Conservation (phyloP, 1,284 basidiomycete genomes). For the Vanrija sp. region DNA sequence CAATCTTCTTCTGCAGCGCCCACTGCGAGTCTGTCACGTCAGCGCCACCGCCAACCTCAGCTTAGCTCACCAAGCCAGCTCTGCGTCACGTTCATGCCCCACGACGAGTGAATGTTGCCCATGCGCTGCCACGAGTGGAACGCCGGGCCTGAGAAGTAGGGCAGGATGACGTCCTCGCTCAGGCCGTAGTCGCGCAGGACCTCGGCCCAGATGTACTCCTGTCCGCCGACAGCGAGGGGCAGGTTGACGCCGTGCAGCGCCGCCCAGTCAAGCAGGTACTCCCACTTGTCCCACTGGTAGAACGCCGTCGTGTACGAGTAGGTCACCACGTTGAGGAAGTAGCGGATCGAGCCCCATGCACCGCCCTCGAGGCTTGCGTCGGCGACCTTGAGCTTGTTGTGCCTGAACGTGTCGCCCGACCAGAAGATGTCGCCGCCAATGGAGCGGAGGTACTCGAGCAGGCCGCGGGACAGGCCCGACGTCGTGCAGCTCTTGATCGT, state of each 20-base stretch:
- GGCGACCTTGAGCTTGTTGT: background rate
- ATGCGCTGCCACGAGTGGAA: slow-evolving; percentile 54
- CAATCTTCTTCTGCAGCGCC: slow-evolving; percentile 47
- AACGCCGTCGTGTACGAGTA: slow-evolving; percentile 52
- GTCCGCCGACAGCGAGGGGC: slow-evolving; percentile 52
- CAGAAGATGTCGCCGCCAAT: slow-evolving; percentile 14
- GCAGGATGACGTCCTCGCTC: slow-evolving; percentile 44
- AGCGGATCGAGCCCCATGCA: slow-evolving; percentile 32
- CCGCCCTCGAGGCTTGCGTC: background rate
- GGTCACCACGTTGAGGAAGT: slow-evolving; percentile 50
- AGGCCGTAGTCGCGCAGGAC: slow-evolving; percentile 51
- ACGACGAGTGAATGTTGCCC: slow-evolving; percentile 52
- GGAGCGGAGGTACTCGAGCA: slow-evolving; percentile 13
- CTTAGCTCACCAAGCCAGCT: slow-evolving; percentile 42
- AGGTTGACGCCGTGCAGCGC: slow-evolving; percentile 53
- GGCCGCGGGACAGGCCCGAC: slow-evolving; percentile 10
- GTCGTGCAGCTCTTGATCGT: slow-evolving; percentile 2
- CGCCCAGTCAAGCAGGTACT: slow-evolving; percentile 53
- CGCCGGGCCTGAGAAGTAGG: slow-evolving; percentile 51
- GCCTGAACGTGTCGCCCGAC: slow-evolving; percentile 12
- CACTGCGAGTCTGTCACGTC: slow-evolving; percentile 44
- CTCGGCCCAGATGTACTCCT: slow-evolving; percentile 49
- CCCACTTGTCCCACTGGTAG: slow-evolving; percentile 52
- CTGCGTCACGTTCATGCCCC: slow-evolving; percentile 46
- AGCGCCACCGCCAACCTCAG: background rate